Base-by-base conservation (phyloP, 164 flowering plant species). In the Chimonanthus salicifolius region DNA sequence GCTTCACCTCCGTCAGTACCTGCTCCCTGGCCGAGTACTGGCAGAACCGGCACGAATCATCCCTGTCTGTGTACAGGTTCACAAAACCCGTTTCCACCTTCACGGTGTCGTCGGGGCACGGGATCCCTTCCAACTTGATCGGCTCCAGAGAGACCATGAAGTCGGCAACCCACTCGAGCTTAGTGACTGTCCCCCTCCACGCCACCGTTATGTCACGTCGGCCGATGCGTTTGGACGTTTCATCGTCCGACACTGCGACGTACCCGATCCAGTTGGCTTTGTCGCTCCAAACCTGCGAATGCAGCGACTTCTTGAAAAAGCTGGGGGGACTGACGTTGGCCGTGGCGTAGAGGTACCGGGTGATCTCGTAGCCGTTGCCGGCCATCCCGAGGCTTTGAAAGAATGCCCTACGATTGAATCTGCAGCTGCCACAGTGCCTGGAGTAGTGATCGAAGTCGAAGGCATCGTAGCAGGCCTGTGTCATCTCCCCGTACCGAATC, bases 401-500 rank as follows among this genome's bases (percentile, higher is more conserved):
- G 87, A 87, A 62, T 82, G 82, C 0, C 80, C 76, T 4, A 48
- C 1, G 0, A 87, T 82, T 3, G 49, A 4, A 15, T 75, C 80
- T 5, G 67, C 85, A 0, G 84, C 11, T 2, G 87, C 74, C 73
- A 79, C 86, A 75, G 88, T 87, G 6, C 51, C 9, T 9, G 9
- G 51, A 49, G 6, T 5, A 49, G 6, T 97, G 97, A 47, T 90
- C 65, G 5, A 90, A 81, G 45, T 94, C 87, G 72, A 94, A 94
- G 4, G 88, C 70, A 16, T 87, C 91, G 68, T 94, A 94, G 5
- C 97, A 94, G 0, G 95, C 90, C 69, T 94, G 99, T 0, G 92
- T 75, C 62, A 92, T 89, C 82, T 94, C 99, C 7, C 99, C 99
- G 74, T 88, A 90, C 8, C 97, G 74, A 58, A 94, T 87, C 43